Percentiles rank a stretch among this genome's conserved stretches.
Conservation (phyloP, 257 asterid species). For the Pogostemon cablin region DNA sequence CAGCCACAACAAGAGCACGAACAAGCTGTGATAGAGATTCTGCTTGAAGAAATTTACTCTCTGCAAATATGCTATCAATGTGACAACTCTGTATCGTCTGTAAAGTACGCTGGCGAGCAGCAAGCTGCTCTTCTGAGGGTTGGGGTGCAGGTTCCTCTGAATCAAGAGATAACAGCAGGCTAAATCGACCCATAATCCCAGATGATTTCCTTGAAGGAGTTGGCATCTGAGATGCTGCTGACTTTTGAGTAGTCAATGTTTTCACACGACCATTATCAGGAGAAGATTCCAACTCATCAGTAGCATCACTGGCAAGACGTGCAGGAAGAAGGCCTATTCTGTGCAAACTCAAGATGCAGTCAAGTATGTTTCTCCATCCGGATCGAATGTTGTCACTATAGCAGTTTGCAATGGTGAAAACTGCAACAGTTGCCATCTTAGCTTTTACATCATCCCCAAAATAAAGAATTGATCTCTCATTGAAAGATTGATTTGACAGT, state of each 20-base stretch:
- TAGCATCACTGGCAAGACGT: slow-evolving; percentile 81
- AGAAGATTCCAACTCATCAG: slow-evolving; percentile 63
- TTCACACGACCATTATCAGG: slow-evolving; percentile 51
- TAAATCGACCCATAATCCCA: slow-evolving; percentile 85
- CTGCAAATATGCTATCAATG: slow-evolving; percentile 81
- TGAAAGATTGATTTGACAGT: slow-evolving; percentile 60
- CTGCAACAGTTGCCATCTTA: slow-evolving; percentile 79
- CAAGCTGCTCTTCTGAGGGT: slow-evolving; percentile 82
- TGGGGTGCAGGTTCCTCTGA: slow-evolving; percentile 80
- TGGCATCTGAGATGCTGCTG: slow-evolving; percentile 46
- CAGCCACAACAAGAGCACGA: slow-evolving; percentile 74
- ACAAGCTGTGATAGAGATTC: slow-evolving; percentile 84
- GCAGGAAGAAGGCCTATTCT: slow-evolving; percentile 86
- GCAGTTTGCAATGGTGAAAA: slow-evolving; percentile 77
- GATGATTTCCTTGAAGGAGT: slow-evolving; percentile 75
- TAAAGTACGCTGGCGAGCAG: slow-evolving; percentile 70
- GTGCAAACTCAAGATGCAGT: slow-evolving; percentile 86
- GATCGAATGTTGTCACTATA: slow-evolving; percentile 82
- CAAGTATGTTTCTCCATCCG: slow-evolving; percentile 92
- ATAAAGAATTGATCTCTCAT: slow-evolving; percentile 63
- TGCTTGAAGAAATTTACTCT: slow-evolving; percentile 87
- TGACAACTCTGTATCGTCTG: slow-evolving; percentile 81
- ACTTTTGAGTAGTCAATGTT: slow-evolving; percentile 43
- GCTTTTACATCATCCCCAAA: slow-evolving; percentile 83
- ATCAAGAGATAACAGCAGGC: slow-evolving; percentile 76